phyloP scores from a whole-genome alignment of 768 basidiomycete genomes.

The Rickenella mellea region DNA sequence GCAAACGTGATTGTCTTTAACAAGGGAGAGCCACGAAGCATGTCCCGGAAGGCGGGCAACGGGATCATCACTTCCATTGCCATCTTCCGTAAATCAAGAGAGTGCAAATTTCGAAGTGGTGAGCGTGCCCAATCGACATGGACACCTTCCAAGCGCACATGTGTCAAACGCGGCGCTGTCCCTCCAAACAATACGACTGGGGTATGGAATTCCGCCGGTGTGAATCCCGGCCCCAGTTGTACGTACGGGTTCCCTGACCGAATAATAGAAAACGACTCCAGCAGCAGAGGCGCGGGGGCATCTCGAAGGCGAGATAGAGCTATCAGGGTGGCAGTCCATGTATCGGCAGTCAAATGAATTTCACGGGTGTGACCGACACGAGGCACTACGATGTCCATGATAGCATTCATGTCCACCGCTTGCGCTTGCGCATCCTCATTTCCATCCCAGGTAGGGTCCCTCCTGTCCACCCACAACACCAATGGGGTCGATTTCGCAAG shows the following conservation, averaged over 20 bases:
- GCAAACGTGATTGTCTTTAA: constrained; percentile 50
- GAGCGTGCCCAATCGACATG: constrained; percentile 51
- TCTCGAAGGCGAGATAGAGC: constrained; percentile 37
- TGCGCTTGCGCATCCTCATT: constrained; percentile 21
- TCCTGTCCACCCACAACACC: constrained; percentile 54
- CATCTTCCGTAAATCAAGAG: constrained; percentile 56
- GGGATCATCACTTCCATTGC: constrained; percentile 42
- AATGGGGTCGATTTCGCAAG: constrained; percentile 45
- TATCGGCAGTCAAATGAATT: constrained; percentile 46
- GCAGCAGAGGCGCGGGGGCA: constrained; percentile 8
- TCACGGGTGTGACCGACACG: constrained; percentile 51
- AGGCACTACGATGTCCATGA: constrained; percentile 42
- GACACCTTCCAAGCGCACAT: constrained; percentile 49
- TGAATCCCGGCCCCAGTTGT: constrained; percentile 34
- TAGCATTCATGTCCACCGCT: constrained; percentile 28
- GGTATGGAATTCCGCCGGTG: constrained; percentile 21
- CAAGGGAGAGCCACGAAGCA: constrained; percentile 39
- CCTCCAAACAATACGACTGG: constrained; percentile 43
- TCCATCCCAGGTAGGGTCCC: constrained; percentile 16
- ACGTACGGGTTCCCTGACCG: constrained; percentile 39
- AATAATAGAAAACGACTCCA: constrained; percentile 63
- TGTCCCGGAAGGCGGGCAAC: constrained; percentile 38
- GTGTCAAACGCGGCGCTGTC: constrained; percentile 32
- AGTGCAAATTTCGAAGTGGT: constrained; percentile 41
- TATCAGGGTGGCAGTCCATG: constrained; percentile 43